Conservation (phyloP, 352 stramenopile genomes). For the Saprolegnia parasitica region DNA sequence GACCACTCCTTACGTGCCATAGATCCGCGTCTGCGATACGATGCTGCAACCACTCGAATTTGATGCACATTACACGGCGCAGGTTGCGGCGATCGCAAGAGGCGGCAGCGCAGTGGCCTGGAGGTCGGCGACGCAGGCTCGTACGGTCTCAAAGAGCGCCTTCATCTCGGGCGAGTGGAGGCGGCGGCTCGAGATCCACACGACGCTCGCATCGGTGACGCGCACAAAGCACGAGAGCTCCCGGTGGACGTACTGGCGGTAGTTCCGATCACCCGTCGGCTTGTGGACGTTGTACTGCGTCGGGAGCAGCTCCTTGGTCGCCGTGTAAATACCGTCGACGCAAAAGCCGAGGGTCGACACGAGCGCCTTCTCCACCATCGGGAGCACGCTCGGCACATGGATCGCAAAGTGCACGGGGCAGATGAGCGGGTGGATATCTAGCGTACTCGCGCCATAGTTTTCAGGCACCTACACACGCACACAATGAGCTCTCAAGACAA, state of each 20-base stretch:
- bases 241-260: slow-evolving; percentile 64
- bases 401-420: slow-evolving; percentile 71
- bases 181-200: slow-evolving; percentile 82
- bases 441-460: slow-evolving; percentile 70
- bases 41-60: background rate
- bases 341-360: slow-evolving; percentile 63
- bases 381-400: slow-evolving; percentile 39
- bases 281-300: slow-evolving; percentile 30
- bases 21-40: background rate
- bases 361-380: slow-evolving; percentile 56
- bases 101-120: background rate
- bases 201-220: slow-evolving; percentile 65
- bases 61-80: background rate
- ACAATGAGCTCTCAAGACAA: background rate
- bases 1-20: background rate
- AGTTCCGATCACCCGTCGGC: slow-evolving; percentile 33
- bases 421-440: slow-evolving; percentile 73
- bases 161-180: slow-evolving; percentile 63
- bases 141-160: slow-evolving; percentile 40
- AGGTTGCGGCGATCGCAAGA: background rate
- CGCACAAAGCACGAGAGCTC: slow-evolving; percentile 61
- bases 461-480: slow-evolving; percentile 35
- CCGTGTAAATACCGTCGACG: slow-evolving; percentile 61
- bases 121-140: slow-evolving; percentile 14
- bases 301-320: slow-evolving; percentile 47